These are phyloP conservation scores for Viola pubescens DNA, from an alignment of 441 rosid genomes.

Conservation along the genomic window DNA sequence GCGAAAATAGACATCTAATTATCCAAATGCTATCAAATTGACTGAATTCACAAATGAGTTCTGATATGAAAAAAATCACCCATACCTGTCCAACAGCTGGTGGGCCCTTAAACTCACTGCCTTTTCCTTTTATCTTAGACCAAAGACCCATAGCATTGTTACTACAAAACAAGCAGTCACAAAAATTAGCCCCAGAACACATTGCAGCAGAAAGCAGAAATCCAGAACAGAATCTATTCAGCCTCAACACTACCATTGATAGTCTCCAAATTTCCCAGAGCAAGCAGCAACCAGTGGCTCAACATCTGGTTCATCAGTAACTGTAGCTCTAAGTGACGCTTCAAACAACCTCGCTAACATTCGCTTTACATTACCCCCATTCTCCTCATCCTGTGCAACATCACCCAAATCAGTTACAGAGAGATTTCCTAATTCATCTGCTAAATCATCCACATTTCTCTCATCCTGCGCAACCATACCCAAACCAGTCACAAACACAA, in stretches of 20 bases:
- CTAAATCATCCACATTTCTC: slow-evolving; percentile 42
- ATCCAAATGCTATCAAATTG: neutral
- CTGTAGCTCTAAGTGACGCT: slow-evolving; percentile 41
- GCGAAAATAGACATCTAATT: slow-evolving; percentile 12
- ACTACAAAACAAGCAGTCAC: slow-evolving; percentile 26
- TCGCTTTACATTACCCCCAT: slow-evolving; percentile 47
- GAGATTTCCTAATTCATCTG: too few relatives aligned
- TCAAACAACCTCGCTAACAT: slow-evolving; percentile 55
- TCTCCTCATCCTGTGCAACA: slow-evolving; percentile 39
- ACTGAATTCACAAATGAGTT: neutral
- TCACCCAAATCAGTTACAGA: slow-evolving; percentile 6
- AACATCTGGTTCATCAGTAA: slow-evolving; percentile 47
- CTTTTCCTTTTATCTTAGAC: slow-evolving; percentile 60
- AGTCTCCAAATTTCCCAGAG: slow-evolving; percentile 66
- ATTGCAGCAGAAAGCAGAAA: neutral
- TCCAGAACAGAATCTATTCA: neutral
- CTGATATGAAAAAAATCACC: neutral
- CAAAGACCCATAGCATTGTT: slow-evolving; percentile 89
- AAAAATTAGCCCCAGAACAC: neutral
- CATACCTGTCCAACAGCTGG: slow-evolving; percentile 74
- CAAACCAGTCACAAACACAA: neutral
- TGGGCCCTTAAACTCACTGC: slow-evolving; percentile 51
- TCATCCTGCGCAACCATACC: slow-evolving; percentile 31
- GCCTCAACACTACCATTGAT: slow-evolving; percentile 57
- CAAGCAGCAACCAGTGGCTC: slow-evolving; percentile 64